Conservation (phyloP, 495 filamentous ascomycete species). For the Podospora conica region DNA sequence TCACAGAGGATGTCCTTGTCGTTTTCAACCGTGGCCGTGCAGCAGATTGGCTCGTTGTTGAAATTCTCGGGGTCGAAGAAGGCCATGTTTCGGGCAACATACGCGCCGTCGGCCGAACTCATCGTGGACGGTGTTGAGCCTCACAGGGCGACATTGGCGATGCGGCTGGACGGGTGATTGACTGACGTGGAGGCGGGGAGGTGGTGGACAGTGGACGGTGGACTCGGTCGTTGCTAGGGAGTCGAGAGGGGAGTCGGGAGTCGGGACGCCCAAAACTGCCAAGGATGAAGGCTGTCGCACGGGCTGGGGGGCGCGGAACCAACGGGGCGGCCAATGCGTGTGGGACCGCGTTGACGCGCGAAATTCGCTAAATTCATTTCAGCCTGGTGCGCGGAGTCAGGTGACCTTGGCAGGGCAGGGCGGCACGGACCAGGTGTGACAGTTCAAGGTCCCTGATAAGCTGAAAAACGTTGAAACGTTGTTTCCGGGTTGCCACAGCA, state of each 20-base stretch:
- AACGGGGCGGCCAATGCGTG: not conserved
- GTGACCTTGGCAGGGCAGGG: slow-evolving; percentile 16
- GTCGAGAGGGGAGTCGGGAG: too few relatives aligned
- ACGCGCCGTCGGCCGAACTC: slow-evolving; percentile 1
- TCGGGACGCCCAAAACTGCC: slow-evolving; percentile 3
- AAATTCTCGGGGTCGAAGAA: slow-evolving; percentile 22
- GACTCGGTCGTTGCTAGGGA: slow-evolving; percentile 7
- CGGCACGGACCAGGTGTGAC: not conserved
- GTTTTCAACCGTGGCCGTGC: slow-evolving; percentile 32
- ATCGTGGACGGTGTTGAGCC: not conserved
- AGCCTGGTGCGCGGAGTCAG: slow-evolving; percentile 23
- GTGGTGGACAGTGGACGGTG: not conserved
- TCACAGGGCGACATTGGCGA: slow-evolving; percentile 1
- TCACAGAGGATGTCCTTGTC: slow-evolving; percentile 39
- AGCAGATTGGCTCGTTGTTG: slow-evolving; percentile 36
- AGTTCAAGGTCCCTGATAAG: not conserved
- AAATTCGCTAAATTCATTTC: slow-evolving; percentile 22
- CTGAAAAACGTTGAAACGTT: slow-evolving; percentile 3
- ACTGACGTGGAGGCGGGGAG: not conserved
- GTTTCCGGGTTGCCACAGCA: slow-evolving; percentile 12
- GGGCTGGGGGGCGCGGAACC: not conserved
- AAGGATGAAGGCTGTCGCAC: not conserved
- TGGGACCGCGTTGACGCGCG: slow-evolving; percentile 14
- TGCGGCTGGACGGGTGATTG: not conserved
- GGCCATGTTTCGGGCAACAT: not conserved